phyloP scores from a whole-genome alignment of 2,329 filamentous ascomycete genomes.

The Cadophora sp. region DNA sequence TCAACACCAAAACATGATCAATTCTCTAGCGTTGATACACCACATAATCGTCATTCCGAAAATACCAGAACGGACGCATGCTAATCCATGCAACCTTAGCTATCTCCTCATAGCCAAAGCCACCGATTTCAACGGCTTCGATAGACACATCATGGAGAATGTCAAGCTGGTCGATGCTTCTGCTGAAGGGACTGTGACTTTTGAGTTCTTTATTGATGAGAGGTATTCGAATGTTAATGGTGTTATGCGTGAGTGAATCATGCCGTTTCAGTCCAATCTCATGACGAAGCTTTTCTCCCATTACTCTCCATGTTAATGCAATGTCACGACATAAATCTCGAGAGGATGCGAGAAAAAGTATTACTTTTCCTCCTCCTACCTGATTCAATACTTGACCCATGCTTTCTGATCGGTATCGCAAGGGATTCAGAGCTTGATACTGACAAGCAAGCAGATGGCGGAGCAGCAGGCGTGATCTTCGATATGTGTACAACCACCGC shows the following conservation, averaged over 20 bases:
- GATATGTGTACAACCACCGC: conserved; percentile 60
- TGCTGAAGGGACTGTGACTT: conserved; percentile 46
- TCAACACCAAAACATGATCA: background rate
- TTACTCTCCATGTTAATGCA: background rate
- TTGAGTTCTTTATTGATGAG: conserved; percentile 51
- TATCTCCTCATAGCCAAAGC: conserved; percentile 36
- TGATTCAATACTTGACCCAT: background rate
- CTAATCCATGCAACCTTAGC: conserved; percentile 17
- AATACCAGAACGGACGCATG: too few species aligned
- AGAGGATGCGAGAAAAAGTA: background rate
- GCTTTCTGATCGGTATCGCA: background rate
- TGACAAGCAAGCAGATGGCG: conserved; percentile 48
- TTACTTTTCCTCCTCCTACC: background rate
- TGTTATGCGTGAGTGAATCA: conserved; percentile 47
- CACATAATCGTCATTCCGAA: background rate
- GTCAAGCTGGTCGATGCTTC: conserved; percentile 43
- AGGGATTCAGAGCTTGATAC: background rate
- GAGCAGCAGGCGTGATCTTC: conserved; percentile 59
- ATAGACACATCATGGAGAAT: conserved; percentile 37
- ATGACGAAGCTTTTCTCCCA: background rate
- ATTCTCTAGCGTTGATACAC: background rate
- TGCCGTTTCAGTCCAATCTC: background rate
- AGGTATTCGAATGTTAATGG: conserved; percentile 54
- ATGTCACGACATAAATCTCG: background rate
- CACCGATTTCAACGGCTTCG: conserved; percentile 33